Evolutionary conservation across 2,329 filamentous ascomycete genomes (phyloP), one percentile per base, ranked within the genome.

Genomic region (Davidsoniella virescens): DNA sequence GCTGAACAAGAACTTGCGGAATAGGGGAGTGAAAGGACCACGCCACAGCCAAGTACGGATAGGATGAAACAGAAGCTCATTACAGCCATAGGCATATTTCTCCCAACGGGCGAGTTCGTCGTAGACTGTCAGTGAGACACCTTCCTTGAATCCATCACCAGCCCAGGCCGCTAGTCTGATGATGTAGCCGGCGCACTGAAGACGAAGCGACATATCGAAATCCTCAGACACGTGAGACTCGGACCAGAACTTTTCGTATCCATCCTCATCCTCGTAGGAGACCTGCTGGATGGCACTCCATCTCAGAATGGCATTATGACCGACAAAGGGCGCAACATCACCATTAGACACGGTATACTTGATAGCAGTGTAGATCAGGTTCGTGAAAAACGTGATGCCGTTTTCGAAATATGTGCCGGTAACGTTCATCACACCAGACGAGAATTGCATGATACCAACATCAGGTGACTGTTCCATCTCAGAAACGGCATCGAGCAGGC

Each of bases 31-130:
- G 61, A 90, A 84, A 25, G 85, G 85, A 0, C 85, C 85, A 14
- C 72, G 75, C 61, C 72, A 78, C 42, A 78, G 63, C 85, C 85
- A 90, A 57, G 77, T 78, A 54, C 75, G 73, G 54, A 90, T 69
- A 2, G 84, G 85, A 60, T 90, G 75, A 68, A 92, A 90, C 52
- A 90, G 71, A 52, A 90, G 70, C 66, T 88, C 84, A 62, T 84
- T 85, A 65, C 85, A 88, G 37, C 84, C 84, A 58, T 87, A 88
- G 2, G 84, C 85, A 61, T 87, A 87, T 65, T 90, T 90, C 61
- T 90, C 84, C 84, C 85, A 90, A 52, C 84, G 80, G 2, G 83
- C 81, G 53, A 90, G 70, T 63, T 90, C 85, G 63, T 90, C 84
- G 60, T 90, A 87, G 8, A 90, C 83, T 0, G 84, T 90, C 51